These are phyloP conservation scores for Phytophthora aleatoria DNA, from an alignment of 352 stramenopile genomes.

Conservation along the genomic window DNA sequence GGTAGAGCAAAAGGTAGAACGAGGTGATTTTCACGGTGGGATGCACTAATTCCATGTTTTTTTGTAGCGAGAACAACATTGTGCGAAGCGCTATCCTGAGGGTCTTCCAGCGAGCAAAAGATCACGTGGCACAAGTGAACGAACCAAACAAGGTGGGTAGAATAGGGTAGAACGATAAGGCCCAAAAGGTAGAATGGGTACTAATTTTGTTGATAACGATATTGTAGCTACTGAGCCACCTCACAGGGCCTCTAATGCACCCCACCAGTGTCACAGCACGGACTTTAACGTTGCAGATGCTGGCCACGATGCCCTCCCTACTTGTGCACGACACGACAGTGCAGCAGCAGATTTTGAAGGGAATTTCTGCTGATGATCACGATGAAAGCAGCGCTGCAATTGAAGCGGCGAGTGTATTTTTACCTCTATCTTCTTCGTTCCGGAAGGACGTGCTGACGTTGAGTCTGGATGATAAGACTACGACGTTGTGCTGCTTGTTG, in stretches of 20 bases:
- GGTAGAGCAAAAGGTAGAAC: constrained; percentile 29
- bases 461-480: constrained; percentile 20
- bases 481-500: constrained; percentile 29
- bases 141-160: constrained; percentile 47
- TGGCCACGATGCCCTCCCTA: constrained; percentile 54
- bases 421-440: constrained; percentile 35
- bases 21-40: constrained; percentile 1
- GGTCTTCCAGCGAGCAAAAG: constrained; percentile 43
- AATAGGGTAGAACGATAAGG: not conserved
- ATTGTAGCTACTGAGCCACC: constrained; percentile 31
- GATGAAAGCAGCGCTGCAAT: constrained; percentile 39
- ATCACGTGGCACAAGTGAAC: constrained; percentile 55
- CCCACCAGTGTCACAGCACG: constrained; percentile 15
- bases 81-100: constrained; percentile 47
- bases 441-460: constrained; percentile 28
- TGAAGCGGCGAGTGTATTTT: constrained; percentile 33
- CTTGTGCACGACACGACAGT: constrained; percentile 30
- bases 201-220: constrained; percentile 3
- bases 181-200: constrained; percentile 8
- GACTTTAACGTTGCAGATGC: constrained; percentile 40
- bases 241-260: constrained; percentile 23
- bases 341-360: constrained; percentile 31
- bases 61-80: constrained; percentile 39
- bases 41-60: not conserved
- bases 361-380: constrained; percentile 19